phyloP scores from a whole-genome alignment of 805 yeast species.

The Candida ortonii region DNA sequence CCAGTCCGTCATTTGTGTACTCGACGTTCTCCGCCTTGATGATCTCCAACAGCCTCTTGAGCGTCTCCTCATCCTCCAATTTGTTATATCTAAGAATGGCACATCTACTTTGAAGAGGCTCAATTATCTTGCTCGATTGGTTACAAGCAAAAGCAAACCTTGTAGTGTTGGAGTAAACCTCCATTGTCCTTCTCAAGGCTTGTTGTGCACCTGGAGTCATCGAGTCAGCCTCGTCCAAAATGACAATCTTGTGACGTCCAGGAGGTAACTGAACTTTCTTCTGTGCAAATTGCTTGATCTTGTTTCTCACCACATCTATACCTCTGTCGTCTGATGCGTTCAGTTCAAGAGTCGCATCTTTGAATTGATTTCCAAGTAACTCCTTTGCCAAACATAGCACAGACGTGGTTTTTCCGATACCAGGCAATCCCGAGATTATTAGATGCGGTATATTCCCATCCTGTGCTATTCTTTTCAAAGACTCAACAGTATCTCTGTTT shows the following conservation, averaged over 20 bases:
- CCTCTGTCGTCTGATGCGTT: conserved; percentile 98
- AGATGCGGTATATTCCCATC: conserved; percentile 98
- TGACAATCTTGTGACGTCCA: conserved; percentile 89
- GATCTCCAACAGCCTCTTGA: conserved; percentile 70
- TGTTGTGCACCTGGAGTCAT: conserved; percentile 98
- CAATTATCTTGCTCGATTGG: conserved; percentile 90
- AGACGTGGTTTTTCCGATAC: conserved; percentile 96
- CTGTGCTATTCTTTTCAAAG: conserved; percentile 76
- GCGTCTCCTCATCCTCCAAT: conserved; percentile 79
- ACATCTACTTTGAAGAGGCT: conserved; percentile 94
- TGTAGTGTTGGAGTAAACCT: conserved; percentile 89
- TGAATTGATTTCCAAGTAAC: conserved; percentile 60
- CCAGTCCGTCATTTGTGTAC: conserved; percentile 84
- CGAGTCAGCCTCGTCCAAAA: conserved; percentile 92
- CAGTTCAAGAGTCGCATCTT: conserved; percentile 84
- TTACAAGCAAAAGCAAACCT: conserved; percentile 99
- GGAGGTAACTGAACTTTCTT: conserved; percentile 83
- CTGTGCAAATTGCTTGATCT: conserved; percentile 94
- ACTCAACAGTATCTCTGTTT: conserved; percentile 82
- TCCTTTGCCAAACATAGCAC: conserved; percentile 86
- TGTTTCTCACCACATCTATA: conserved; percentile 90
- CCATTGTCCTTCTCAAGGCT: conserved; percentile 93
- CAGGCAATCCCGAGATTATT: conserved; percentile 94
- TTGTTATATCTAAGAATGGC: conserved; percentile 86
- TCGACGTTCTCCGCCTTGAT: conserved; percentile 67